A percentile compares a stretch with the other conserved stretches of the same genome.
phyloP scores from a whole-genome alignment of 768 basidiomycete genomes.

The Kwoniella heveanensis region DNA sequence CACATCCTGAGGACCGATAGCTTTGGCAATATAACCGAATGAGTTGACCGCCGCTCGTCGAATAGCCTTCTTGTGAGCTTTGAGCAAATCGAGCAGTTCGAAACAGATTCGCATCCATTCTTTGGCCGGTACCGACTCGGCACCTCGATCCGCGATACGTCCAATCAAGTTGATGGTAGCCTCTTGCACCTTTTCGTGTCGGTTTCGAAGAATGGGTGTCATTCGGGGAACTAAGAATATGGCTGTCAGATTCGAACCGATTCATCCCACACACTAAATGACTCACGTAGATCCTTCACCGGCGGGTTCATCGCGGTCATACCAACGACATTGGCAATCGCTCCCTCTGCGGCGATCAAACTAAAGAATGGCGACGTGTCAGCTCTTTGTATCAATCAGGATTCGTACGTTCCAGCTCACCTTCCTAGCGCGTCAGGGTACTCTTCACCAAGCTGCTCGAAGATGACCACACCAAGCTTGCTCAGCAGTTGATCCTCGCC shows the following conservation, averaged over 20 bases:
- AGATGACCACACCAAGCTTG: conserved; percentile 93
- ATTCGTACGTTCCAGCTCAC: too few species aligned
- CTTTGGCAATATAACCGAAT: conserved; percentile 99
- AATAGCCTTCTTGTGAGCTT: conserved; percentile 99
- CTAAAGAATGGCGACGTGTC: conserved; percentile 63
- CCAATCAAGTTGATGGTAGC: conserved; percentile 99
- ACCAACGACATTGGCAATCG: conserved; percentile 98
- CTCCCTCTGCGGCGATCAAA: conserved; percentile 97
- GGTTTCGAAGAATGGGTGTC: conserved; percentile 98
- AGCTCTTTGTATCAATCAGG: too few species aligned
- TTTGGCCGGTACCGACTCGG: conserved; percentile 95
- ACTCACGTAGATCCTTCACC: conserved; percentile 93
- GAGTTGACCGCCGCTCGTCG: conserved; percentile 98
- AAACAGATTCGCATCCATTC: conserved; percentile 99
- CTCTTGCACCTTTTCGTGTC: conserved; percentile 99
- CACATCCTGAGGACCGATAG: conserved; percentile 98
- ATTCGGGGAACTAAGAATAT: conserved; percentile 98
- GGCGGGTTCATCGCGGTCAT: conserved; percentile 99
- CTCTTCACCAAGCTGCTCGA: conserved; percentile 98
- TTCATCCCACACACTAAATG: too few species aligned
- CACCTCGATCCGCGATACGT: conserved; percentile 97
- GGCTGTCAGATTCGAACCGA: too few species aligned
- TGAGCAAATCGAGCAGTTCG: conserved; percentile 91
- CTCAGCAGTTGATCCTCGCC: conserved; percentile 93
- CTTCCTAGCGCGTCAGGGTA: conserved; percentile 95